These are phyloP conservation scores for Cercospora janseana DNA, from an alignment of 2,329 filamentous ascomycete species.

Conservation along the genomic window DNA sequence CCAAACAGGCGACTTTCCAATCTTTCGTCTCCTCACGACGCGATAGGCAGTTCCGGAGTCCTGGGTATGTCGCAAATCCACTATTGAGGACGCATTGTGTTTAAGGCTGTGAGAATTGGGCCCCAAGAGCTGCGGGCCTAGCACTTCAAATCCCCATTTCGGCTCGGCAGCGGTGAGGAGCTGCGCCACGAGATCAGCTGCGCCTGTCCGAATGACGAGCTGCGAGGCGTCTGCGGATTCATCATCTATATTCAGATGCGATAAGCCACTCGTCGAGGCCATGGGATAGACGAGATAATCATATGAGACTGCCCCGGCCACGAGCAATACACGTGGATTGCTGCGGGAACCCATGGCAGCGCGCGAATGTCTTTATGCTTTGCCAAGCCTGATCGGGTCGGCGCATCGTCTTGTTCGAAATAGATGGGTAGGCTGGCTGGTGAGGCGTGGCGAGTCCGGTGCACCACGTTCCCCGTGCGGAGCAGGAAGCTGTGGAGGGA, in stretches of 20 bases:
- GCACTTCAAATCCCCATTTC: constrained; percentile 33
- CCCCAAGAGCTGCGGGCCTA: constrained; percentile 31
- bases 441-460: background rate
- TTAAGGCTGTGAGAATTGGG: constrained; percentile 30
- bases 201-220: constrained; percentile 35
- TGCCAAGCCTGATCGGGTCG: constrained; percentile 15
- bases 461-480: background rate
- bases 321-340: constrained; percentile 32
- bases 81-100: constrained; percentile 35
- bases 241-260: constrained; percentile 11
- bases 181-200: constrained; percentile 36
- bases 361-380: constrained; percentile 19
- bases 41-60: constrained; percentile 19
- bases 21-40: constrained; percentile 29
- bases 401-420: constrained; percentile 4
- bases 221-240: constrained; percentile 25
- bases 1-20: constrained; percentile 33
- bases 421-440: background rate
- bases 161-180: constrained; percentile 36
- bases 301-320: constrained; percentile 37
- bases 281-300: constrained; percentile 37
- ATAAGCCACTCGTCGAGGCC: constrained; percentile 6
- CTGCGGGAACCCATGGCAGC: constrained; percentile 24
- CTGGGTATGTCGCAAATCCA: constrained; percentile 27
- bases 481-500: constrained; percentile 5